Conservation (phyloP, 2,329 filamentous ascomycete genomes). For the Aspergillus fischeri region DNA sequence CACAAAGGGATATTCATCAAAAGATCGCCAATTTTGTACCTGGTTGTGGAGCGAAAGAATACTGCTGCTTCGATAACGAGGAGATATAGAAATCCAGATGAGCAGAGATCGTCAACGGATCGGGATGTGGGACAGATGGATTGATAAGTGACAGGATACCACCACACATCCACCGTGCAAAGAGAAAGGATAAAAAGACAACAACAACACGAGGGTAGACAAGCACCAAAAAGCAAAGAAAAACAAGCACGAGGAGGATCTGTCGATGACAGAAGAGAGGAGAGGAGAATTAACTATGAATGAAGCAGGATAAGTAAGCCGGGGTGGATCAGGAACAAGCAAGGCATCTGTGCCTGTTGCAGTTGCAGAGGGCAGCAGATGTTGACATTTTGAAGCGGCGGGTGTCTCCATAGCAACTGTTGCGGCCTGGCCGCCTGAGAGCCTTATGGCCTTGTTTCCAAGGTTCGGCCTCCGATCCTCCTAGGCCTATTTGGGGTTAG, state of each 20-base stretch:
- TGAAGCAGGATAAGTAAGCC: constrained; percentile 9
- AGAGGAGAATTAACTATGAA: constrained; percentile 2
- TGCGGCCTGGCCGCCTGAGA: constrained; percentile 16
- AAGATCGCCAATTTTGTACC: constrained; percentile 14
- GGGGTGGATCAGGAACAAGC: constrained; percentile 7
- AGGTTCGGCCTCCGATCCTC: constrained; percentile 9
- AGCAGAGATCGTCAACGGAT: neutral
- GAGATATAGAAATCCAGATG: constrained; percentile 8
- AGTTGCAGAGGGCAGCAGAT: constrained; percentile 6
- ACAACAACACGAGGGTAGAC: constrained; percentile 1
- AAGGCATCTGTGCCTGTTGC: neutral
- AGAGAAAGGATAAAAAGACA: neutral
- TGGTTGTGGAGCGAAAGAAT: constrained; percentile 8
- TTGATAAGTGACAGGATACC: constrained; percentile 13
- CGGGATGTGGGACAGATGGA: constrained; percentile 7
- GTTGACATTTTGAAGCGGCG: constrained; percentile 26
- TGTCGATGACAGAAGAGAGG: neutral
- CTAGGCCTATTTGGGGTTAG: constrained; percentile 12
- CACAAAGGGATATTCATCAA: constrained; percentile 14
- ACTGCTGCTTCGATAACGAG: constrained; percentile 19
- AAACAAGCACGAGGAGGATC: neutral
- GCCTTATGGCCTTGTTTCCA: constrained; percentile 10
- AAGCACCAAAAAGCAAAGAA: constrained; percentile 9
- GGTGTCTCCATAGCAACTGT: constrained; percentile 33
- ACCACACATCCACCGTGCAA: neutral